A percentile compares a stretch with the other conserved stretches of the same genome.
These are phyloP conservation scores for Ophiorrhiza pumila DNA, from an alignment of 257 asterid species.

Conservation along the genomic window DNA sequence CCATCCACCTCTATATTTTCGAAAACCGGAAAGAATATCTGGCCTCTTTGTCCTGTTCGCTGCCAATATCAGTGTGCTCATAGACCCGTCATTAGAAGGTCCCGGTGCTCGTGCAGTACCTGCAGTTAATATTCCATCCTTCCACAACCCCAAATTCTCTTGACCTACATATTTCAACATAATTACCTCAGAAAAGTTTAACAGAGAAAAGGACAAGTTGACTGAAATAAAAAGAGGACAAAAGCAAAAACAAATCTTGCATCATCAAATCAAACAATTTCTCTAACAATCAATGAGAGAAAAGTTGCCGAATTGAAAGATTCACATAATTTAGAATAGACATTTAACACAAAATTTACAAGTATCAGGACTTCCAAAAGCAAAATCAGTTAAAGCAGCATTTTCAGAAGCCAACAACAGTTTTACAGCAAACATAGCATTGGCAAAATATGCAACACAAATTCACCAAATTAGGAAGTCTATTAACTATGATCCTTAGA, in stretches of 20 bases:
- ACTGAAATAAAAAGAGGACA: neutral
- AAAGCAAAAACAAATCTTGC: neutral
- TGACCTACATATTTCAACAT: conserved; percentile 43
- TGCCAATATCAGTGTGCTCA: conserved; percentile 70
- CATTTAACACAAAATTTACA: neutral
- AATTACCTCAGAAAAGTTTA: neutral
- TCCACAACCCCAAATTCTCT: conserved; percentile 67
- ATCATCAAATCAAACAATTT: neutral
- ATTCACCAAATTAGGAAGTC: conserved; percentile 2
- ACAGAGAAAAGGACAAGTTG: neutral
- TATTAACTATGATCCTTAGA: neutral
- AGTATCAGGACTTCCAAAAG: neutral
- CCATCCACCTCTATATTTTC: conserved; percentile 95
- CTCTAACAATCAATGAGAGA: neutral
- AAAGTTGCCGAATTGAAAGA: neutral
- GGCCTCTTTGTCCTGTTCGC: conserved; percentile 81
- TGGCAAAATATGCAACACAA: neutral
- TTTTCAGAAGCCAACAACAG: neutral
- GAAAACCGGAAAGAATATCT: conserved; percentile 67
- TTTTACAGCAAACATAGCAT: conserved; percentile 1
- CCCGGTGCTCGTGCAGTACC: conserved; percentile 62
- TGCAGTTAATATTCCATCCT: conserved; percentile 50
- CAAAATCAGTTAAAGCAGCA: neutral
- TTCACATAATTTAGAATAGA: neutral
- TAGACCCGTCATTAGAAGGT: conserved; percentile 37